phyloP scores from a whole-genome alignment of 208 protist genomes.

The Vickermania ingenoplastis region DNA sequence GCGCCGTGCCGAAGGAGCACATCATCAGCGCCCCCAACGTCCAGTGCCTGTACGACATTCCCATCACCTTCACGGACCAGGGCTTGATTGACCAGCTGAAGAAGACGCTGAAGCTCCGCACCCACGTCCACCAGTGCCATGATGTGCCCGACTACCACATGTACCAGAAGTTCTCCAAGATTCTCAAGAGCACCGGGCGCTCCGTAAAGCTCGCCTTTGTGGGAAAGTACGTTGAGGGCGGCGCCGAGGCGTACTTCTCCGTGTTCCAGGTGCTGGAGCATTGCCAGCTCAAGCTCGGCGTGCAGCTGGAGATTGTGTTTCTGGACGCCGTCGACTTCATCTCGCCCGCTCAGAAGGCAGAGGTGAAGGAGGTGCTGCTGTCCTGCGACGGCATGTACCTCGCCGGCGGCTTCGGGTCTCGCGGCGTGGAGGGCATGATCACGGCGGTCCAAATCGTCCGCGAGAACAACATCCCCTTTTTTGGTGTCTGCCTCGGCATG shows the following conservation, averaged over 20 bases:
- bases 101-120: slow-evolving; percentile 65
- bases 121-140: slow-evolving; percentile 21
- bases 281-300: slow-evolving; percentile 80
- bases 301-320: slow-evolving; percentile 94
- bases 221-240: slow-evolving; percentile 96
- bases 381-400: slow-evolving; percentile 95
- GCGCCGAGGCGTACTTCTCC: slow-evolving; percentile 96
- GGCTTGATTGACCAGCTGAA: slow-evolving; percentile 36
- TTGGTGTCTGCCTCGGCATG: slow-evolving; percentile 99
- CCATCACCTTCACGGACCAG: slow-evolving; percentile 89
- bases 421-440: slow-evolving; percentile 97
- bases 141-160: slow-evolving; percentile 71
- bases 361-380: slow-evolving; percentile 60
- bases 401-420: slow-evolving; percentile 97
- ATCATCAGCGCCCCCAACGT: slow-evolving; percentile 96
- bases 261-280: slow-evolving; percentile 97
- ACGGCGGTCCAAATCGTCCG: slow-evolving; percentile 92
- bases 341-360: slow-evolving; percentile 9
- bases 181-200: slow-evolving; percentile 70
- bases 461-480: slow-evolving; percentile 92
- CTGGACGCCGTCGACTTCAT: slow-evolving; percentile 82
- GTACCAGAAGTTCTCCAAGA: slow-evolving; percentile 58
- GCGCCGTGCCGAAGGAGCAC: slow-evolving; percentile 90
- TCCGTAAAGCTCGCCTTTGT: slow-evolving; percentile 95
- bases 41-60: slow-evolving; percentile 94